Base-by-base conservation (phyloP, 225 moss, liverwort and hornwort genomes). In the Thuidium tamariscinum region DNA sequence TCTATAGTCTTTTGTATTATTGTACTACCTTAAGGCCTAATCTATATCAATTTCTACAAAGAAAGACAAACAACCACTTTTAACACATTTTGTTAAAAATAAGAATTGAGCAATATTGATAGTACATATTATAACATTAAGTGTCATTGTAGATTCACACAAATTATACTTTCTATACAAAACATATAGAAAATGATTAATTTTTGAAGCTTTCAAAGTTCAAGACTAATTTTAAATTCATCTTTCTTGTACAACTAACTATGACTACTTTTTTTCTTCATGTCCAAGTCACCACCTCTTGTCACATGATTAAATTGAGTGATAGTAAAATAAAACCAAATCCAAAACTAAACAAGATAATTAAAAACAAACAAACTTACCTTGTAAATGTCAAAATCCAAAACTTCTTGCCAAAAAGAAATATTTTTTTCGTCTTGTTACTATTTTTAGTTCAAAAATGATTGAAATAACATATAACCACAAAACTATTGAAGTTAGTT, bases 241-340 rank as follows among this genome's bases (percentile, higher is more conserved):
- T 25, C 2, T 41, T 2, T 41, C 14, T 41, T 69, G 66, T 0
- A 41, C 26, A 41, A 41, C 4, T 14, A 19, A 68, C 0, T 1
- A 0, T 8, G 16, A 42, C 8, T 0, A 17, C 3, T 29, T 29
- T 0, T 42, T 71, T 71, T 44, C 5, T 72, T 27, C 2, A 44
- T 29, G 10, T 10, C 16, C 3, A 72, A 3, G 5, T 46, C 6
- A 17, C 0, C 0, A 0, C 0, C 0, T 44, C 11, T 29, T 71
- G 30, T 72, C 11, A 46, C 2, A 11, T 46, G 1, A 18, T 46
- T 2, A 11, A 46, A 0, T 1, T 44, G 5, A 5, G 4, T 46
- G 71, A 46, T 44, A 71, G 17, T 0, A 16, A 44, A 70, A 42
- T 26, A 17, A 44, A 44, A 46, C 3, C 1, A 69, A 69, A 69